A percentile compares a stretch with the other conserved stretches of the same genome.
These are phyloP conservation scores for Raffaelea ambrosiae DNA, from an alignment of 2,329 filamentous ascomycete species.

Conservation along the genomic window DNA sequence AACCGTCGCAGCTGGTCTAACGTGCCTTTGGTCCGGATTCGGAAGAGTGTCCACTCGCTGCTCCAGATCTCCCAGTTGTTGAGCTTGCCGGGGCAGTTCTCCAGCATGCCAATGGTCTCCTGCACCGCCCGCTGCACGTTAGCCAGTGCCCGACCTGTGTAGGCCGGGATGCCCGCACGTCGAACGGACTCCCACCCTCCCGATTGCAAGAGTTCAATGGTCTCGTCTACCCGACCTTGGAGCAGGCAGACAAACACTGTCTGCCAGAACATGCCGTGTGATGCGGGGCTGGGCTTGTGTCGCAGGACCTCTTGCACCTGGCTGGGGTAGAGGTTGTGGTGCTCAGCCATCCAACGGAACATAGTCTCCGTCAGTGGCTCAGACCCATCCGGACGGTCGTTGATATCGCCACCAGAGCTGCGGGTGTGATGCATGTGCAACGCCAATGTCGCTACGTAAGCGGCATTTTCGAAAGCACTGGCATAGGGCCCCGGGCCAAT, in stretches of 20 bases:
- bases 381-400: conserved; percentile 17
- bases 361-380: conserved; percentile 64
- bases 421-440: conserved; percentile 68
- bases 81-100: conserved; percentile 60
- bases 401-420: conserved; percentile 23
- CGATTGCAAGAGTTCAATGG: conserved; percentile 58
- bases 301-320: conserved; percentile 58
- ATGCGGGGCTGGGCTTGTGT: conserved; percentile 63
- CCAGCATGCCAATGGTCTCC: conserved; percentile 60
- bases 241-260: conserved; percentile 65
- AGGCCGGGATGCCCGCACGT: conserved; percentile 59
- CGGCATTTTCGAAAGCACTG: conserved; percentile 63
- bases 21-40: conserved; percentile 62
- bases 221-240: conserved; percentile 63
- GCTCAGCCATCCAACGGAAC: conserved; percentile 71
- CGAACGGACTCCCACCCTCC: conserved; percentile 74
- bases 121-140: conserved; percentile 67
- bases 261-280: conserved; percentile 77
- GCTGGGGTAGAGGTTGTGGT: conserved; percentile 63
- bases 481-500: conserved; percentile 58
- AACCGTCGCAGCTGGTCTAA: conserved; percentile 66
- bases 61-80: conserved; percentile 77
- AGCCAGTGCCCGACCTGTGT: conserved; percentile 65
- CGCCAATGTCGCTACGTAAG: conserved; percentile 68
- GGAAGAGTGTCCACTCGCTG: conserved; percentile 76